Conservation (phyloP, 1,284 basidiomycete genomes). For the Malassezia caprae region DNA sequence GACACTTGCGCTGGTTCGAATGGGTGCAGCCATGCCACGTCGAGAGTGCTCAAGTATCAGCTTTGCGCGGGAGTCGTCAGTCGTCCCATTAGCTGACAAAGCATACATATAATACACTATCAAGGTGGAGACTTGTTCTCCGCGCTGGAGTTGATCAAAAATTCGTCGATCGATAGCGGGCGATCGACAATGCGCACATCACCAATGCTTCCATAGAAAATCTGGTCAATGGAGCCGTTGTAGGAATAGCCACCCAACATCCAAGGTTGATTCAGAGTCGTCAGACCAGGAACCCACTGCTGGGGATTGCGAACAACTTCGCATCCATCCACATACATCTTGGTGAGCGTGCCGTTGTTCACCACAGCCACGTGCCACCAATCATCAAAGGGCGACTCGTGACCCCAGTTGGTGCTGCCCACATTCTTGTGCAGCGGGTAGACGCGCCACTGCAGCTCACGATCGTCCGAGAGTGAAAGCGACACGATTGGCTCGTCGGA, state of each 20-base stretch:
- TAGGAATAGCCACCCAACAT: conserved; percentile 7
- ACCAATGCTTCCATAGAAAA: conserved; percentile 6
- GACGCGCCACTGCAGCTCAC: conserved; percentile 8
- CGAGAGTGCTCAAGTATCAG: background rate
- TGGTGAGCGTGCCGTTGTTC: conserved; percentile 7
- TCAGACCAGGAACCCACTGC: conserved; percentile 1
- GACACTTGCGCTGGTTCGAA: background rate
- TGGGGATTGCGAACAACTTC: conserved; percentile 2
- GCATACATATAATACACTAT: background rate
- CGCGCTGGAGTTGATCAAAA: background rate
- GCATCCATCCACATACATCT: conserved; percentile 8
- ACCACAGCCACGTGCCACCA: conserved; percentile 9
- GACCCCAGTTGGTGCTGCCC: conserved; percentile 4
- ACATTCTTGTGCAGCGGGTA: conserved; percentile 1
- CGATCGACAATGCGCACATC: conserved; percentile 8
- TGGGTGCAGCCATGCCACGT: background rate
- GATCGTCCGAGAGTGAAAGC: conserved; percentile 2
- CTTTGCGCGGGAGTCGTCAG: background rate
- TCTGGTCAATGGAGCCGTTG: background rate
- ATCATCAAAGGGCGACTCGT: conserved; percentile 1
- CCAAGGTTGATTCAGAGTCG: conserved; percentile 5
- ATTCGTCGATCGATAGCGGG: background rate
- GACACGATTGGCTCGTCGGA: conserved; percentile 8
- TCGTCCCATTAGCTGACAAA: background rate
- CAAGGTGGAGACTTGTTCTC: background rate